phyloP scores from a whole-genome alignment of 352 stramenopile genomes.

The Phytopythium boreale region DNA sequence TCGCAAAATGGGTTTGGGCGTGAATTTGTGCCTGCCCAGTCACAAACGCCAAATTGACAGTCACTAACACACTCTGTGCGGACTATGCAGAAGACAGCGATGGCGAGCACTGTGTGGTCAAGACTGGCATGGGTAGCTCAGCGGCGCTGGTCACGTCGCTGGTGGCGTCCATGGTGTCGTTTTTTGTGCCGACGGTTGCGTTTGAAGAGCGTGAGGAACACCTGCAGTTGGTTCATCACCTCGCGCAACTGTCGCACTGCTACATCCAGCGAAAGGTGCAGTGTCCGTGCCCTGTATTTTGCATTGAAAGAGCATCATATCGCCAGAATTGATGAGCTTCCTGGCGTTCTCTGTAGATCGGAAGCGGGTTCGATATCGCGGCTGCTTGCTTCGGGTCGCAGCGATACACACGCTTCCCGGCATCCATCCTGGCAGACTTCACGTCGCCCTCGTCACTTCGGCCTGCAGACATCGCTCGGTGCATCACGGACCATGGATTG shows the following conservation, averaged over 20 bases:
- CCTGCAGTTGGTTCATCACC: conserved; percentile 88
- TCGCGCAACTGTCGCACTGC: conserved; percentile 94
- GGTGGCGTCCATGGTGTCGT: conserved; percentile 85
- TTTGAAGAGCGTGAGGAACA: conserved; percentile 19
- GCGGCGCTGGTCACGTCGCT: conserved; percentile 95
- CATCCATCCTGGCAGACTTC: conserved; percentile 52
- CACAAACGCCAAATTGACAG: not conserved
- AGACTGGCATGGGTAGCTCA: conserved; percentile 96
- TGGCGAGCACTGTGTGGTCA: conserved; percentile 71
- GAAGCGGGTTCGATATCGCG: conserved; percentile 96
- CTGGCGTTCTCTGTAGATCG: conserved; percentile 54
- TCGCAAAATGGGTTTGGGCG: not conserved
- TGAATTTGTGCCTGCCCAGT: not conserved
- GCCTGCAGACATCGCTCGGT: conserved; percentile 51
- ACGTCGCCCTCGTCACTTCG: conserved; percentile 41
- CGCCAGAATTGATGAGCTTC: no score
- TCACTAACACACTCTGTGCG: not conserved
- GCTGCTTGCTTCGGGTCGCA: conserved; percentile 93
- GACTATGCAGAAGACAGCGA: conserved; percentile 21
- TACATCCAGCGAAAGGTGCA: conserved; percentile 94
- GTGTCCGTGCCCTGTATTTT: not conserved
- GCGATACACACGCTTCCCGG: conserved; percentile 90
- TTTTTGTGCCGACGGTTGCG: conserved; percentile 59
- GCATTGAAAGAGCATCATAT: no score
- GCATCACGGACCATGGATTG: conserved; percentile 29